Conservation (phyloP, 2,329 filamentous ascomycete species). For the Knoxdaviesia capensis region DNA sequence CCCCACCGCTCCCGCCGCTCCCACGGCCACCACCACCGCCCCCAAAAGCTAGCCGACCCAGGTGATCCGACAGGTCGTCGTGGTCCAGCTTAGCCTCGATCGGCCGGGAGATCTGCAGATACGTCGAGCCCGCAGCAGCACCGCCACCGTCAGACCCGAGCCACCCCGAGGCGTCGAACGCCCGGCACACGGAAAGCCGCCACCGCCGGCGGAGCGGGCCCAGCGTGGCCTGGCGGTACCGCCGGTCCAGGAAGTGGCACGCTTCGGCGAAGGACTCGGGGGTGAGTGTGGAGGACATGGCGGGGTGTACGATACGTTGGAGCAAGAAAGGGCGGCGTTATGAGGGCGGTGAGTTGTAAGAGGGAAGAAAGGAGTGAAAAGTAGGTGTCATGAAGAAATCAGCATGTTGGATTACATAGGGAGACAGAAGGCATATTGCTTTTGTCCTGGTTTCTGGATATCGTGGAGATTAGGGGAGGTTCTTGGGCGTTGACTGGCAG, state of each 20-base stretch:
- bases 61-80: slow-evolving; percentile 22
- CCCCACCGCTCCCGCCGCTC: slow-evolving; percentile 4
- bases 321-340: no score
- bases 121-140: slow-evolving; percentile 26
- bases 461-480: no score
- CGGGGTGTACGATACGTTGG: no score
- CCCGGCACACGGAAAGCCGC: slow-evolving; percentile 31
- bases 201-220: slow-evolving; percentile 32
- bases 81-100: slow-evolving; percentile 23
- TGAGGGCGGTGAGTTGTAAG: no score
- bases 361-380: no score
- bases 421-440: no score
- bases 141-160: slow-evolving; percentile 11
- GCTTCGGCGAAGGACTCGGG: slow-evolving; percentile 42
- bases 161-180: slow-evolving; percentile 19
- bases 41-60: slow-evolving; percentile 25
- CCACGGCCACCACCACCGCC: slow-evolving; percentile 6
- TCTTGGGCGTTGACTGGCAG: no score
- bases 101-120: slow-evolving; percentile 34
- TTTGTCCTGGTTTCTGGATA: no score
- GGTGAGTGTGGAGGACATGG: slow-evolving; percentile 27
- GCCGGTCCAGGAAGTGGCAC: slow-evolving; percentile 40
- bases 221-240: slow-evolving; percentile 35
- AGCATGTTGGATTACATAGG: no score
- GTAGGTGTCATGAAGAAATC: no score